Conservation (phyloP, 441 rosid genomes). For the Hura crepitans region DNA sequence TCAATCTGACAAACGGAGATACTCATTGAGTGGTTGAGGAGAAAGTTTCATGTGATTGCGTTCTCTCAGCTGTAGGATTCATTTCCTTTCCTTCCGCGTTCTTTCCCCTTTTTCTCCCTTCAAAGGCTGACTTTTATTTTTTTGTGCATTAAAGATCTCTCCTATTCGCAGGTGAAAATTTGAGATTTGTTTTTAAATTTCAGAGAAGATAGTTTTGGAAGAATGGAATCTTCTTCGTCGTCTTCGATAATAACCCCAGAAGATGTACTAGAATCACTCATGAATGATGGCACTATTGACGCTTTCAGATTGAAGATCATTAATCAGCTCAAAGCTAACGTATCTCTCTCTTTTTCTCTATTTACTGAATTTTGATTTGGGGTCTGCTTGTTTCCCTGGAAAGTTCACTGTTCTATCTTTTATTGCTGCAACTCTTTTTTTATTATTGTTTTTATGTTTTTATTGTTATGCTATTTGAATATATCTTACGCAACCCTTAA, state of each 20-base stretch:
- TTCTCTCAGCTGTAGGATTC: neutral
- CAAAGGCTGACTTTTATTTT: too few relatives aligned
- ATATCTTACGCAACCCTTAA: neutral
- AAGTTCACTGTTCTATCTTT: neutral
- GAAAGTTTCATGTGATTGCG: neutral
- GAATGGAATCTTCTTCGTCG: conserved; percentile 30
- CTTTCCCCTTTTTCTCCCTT: too few relatives aligned
- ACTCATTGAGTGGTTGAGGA: neutral
- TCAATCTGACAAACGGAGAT: neutral
- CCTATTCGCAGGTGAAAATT: conserved; percentile 9
- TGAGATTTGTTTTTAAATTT: neutral
- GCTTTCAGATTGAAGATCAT: conserved; percentile 85
- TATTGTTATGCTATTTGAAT: neutral
- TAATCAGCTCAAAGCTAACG: conserved; percentile 94
- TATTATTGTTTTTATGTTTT: neutral
- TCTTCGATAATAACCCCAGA: conserved; percentile 82
- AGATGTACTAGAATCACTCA: conserved; percentile 82
- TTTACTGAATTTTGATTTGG: conserved; percentile 11
- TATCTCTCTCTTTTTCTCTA: conserved; percentile 25
- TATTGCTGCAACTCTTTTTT: neutral
- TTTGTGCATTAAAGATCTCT: neutral
- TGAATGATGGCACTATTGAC: conserved; percentile 97
- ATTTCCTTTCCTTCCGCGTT: too few relatives aligned
- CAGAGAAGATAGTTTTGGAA: neutral
- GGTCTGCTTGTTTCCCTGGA: conserved; percentile 8